phyloP scores from a whole-genome alignment of 2,329 filamentous ascomycete species.

The Colletotrichum liriopes region DNA sequence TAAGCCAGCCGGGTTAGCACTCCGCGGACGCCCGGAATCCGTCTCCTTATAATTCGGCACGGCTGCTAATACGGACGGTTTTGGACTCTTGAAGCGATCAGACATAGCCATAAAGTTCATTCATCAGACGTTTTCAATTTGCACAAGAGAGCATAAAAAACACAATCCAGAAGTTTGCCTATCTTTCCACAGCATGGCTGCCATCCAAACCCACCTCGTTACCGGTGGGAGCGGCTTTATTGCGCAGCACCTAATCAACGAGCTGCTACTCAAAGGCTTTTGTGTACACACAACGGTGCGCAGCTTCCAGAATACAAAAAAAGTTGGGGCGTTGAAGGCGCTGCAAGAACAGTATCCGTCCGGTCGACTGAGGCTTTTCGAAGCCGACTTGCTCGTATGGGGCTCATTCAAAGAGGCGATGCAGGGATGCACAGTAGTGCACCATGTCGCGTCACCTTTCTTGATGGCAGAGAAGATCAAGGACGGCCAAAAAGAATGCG shows the following conservation, averaged over 20 bases:
- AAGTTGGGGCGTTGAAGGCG: background rate
- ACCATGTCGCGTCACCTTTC: constrained; percentile 55
- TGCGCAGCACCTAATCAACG: constrained; percentile 45
- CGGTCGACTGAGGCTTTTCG: constrained; percentile 47
- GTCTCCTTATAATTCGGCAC: background rate
- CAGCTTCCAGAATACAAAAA: background rate
- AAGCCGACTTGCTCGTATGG: constrained; percentile 49
- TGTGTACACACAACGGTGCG: constrained; percentile 7
- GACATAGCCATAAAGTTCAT: background rate
- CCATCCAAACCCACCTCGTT: constrained; percentile 39
- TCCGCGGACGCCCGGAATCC: background rate
- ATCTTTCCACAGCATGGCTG: background rate
- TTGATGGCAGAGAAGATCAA: constrained; percentile 47
- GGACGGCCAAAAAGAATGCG: constrained; percentile 47
- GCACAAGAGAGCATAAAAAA: background rate
- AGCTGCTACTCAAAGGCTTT: constrained; percentile 35
- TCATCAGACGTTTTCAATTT: background rate
- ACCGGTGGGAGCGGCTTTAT: constrained; percentile 48
- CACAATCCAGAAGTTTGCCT: background rate
- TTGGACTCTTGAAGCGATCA: background rate
- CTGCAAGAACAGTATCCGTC: constrained; percentile 22
- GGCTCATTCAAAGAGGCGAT: constrained; percentile 50
- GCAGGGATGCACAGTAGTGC: constrained; percentile 49
- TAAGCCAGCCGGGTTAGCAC: background rate
- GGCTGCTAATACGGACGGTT: background rate